These are phyloP conservation scores for Pseudocercospora eumusae DNA, from an alignment of 2,329 filamentous ascomycete genomes.

Conservation along the genomic window DNA sequence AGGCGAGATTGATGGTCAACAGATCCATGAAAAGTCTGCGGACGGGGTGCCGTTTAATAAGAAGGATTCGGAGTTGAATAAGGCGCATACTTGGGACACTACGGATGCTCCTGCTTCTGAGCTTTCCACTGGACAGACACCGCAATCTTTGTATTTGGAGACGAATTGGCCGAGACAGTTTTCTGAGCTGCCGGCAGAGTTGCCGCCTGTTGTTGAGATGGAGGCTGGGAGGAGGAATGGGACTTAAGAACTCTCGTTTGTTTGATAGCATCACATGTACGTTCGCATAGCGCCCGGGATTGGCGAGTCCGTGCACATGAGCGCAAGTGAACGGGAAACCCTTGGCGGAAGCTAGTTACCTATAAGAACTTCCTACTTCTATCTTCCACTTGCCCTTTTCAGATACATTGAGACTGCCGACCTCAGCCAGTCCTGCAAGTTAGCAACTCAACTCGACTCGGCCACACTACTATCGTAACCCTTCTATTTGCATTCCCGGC, in stretches of 20 bases:
- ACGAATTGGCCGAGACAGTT: not conserved
- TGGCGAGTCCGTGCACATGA: no score
- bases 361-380: no score
- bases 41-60: not conserved
- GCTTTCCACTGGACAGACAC: not conserved
- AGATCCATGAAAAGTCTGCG: not conserved
- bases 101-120: not conserved
- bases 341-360: no score
- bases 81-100: not conserved
- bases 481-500: not conserved
- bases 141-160: not conserved
- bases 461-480: not conserved
- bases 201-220: constrained; percentile 1
- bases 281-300: no score
- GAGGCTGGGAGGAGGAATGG: not conserved
- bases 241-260: not conserved
- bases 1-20: constrained; percentile 8
- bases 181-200: constrained; percentile 5
- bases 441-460: no score
- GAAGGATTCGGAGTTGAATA: not conserved
- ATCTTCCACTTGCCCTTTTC: no score
- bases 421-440: no score
- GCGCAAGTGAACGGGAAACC: no score
- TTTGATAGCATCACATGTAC: no score
- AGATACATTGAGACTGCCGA: no score